phyloP scores from a whole-genome alignment of 2,329 filamentous ascomycete genomes.

The Monosporascus sp. region DNA sequence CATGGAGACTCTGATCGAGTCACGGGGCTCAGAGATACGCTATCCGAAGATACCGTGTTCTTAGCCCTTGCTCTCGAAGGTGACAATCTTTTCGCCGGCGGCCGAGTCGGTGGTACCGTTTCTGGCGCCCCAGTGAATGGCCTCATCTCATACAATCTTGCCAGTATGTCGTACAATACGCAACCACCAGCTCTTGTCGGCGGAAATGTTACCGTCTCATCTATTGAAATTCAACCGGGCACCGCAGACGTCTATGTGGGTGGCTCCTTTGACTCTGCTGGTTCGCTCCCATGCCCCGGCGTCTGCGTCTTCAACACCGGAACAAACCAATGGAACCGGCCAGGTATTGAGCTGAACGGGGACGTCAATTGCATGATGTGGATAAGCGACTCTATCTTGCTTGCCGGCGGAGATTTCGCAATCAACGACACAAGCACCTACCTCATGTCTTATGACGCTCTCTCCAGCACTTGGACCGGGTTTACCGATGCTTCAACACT shows the following conservation, averaged over 20 bases:
- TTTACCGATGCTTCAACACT: constrained; percentile 61
- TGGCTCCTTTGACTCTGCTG: constrained; percentile 78
- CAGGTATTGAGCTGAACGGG: constrained; percentile 68
- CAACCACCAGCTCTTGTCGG: constrained; percentile 77
- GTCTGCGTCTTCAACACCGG: constrained; percentile 75
- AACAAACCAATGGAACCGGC: constrained; percentile 71
- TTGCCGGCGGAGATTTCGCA: constrained; percentile 73
- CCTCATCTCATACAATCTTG: constrained; percentile 75
- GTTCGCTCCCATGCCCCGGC: constrained; percentile 73
- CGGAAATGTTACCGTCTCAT: constrained; percentile 64
- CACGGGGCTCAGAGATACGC: constrained; percentile 61
- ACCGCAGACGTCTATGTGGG: constrained; percentile 77
- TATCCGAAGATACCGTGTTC: constrained; percentile 72
- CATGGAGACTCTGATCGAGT: constrained; percentile 62
- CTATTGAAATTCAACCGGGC: constrained; percentile 68
- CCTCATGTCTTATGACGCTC: constrained; percentile 69
- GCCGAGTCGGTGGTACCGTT: constrained; percentile 68
- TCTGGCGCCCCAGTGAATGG: constrained; percentile 62
- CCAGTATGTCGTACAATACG: constrained; percentile 54
- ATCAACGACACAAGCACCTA: constrained; percentile 60
- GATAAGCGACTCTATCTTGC: constrained; percentile 64
- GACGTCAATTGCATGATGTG: constrained; percentile 70
- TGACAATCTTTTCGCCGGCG: constrained; percentile 75
- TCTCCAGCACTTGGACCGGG: constrained; percentile 59
- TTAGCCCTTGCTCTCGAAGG: constrained; percentile 63